phyloP scores from a whole-genome alignment of 805 yeast species.

The Ogataea henricii region DNA sequence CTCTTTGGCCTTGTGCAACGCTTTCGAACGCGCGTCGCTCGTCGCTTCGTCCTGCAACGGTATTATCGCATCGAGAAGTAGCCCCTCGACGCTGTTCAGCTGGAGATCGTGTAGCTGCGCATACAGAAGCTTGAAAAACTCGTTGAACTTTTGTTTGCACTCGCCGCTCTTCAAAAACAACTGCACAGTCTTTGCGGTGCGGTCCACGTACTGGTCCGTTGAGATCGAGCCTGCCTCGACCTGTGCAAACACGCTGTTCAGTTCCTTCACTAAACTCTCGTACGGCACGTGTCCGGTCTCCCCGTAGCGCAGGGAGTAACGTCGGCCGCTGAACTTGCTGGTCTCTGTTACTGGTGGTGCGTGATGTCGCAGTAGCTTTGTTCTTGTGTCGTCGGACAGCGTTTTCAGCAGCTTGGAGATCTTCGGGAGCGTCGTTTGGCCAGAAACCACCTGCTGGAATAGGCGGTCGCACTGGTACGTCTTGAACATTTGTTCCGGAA shows the following conservation, averaged over 20 bases:
- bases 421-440: background rate
- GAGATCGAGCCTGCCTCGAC: background rate
- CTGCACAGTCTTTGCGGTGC: constrained; percentile 6
- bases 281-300: background rate
- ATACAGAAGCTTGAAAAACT: constrained; percentile 17
- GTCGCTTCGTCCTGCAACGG: constrained; percentile 2
- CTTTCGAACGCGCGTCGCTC: background rate
- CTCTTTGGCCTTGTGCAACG: constrained; percentile 4
- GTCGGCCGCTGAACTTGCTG: background rate
- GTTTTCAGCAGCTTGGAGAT: background rate
- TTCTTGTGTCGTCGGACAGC: background rate
- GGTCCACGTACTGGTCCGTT: constrained; percentile 8
- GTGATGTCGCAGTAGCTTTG: background rate
- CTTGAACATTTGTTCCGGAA: constrained; percentile 9
- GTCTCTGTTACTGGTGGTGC: background rate
- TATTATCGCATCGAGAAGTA: constrained; percentile 15
- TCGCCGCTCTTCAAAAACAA: constrained; percentile 5
- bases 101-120: constrained; percentile 20
- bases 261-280: background rate
- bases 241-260: background rate
- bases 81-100: constrained; percentile 11
- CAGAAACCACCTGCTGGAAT: background rate
- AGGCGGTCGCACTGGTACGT: background rate
- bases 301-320: constrained; percentile 4
- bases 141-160: constrained; percentile 7